Base-by-base conservation (phyloP, 2,329 filamentous ascomycete species). In the Penicillium sp. region DNA sequence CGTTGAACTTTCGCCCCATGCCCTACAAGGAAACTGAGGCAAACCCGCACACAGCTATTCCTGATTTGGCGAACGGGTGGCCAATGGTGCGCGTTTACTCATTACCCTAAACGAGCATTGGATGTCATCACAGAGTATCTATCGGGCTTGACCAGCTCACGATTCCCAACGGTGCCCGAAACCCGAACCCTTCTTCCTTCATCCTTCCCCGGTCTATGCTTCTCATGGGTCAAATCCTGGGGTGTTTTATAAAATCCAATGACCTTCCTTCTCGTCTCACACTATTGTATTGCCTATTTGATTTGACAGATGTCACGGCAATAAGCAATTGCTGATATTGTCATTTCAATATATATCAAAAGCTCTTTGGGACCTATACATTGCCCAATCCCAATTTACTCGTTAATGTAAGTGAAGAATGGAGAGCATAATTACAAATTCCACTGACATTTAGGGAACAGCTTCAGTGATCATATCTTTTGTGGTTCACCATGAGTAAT, bases 401-500 rank as follows among this genome's bases (percentile, higher is more conserved):
- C 38, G 2, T 39, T 8, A 19, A 52, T 25, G 53, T 52, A 56
- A 46, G 53, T 52, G 25, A 11, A 31, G 5, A 33, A n/a, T 21
- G 29, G 15, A 19, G 7, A 43, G 38, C 23, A 29, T 27, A 40
- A 10, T 33, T 15, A 29, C 3, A 8, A 29, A 31, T 33, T 9
- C 16, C 25, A 31, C 27, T 53, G n/a, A 54, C 52, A 29, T 31
- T 23, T 3, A 34, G 23, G 27, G 13, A 46, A 41, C 40, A 52
- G 40, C 23, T 38, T 48, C 49, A 59, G 15, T 52, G 23, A 33
- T 21, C 40, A 38, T 52, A 43, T 21, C 34, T 40, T 50, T 10
- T 43, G 19, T 31, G 38, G 45, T 59, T 54, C 62, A 65, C 31
- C 31, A 73, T 73, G 71, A 67, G 63, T 58, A 66, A 57, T 47